Evolutionary conservation across 2,329 filamentous ascomycete species (phyloP).

Genomic region (Bretziella fagacearum): DNA sequence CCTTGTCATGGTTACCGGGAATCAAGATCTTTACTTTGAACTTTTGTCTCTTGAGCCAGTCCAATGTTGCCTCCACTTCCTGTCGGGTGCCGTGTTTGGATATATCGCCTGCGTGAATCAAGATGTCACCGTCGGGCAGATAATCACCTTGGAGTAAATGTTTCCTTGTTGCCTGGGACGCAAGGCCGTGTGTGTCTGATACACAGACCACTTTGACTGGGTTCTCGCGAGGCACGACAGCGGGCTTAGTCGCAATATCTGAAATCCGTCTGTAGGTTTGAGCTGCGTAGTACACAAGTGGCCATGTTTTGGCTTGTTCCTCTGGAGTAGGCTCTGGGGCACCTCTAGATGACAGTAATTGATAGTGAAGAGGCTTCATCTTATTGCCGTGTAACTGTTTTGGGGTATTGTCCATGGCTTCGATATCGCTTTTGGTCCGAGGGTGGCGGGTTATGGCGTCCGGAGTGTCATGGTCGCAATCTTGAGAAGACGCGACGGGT

Average conservation of each 20-base stretch:
- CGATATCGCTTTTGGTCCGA: neutral
- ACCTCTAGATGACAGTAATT: neutral
- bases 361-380: neutral
- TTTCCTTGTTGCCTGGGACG: neutral
- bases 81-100: slow-evolving; percentile 42
- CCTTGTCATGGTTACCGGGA: slow-evolving; percentile 30
- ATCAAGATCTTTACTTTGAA: slow-evolving; percentile 29
- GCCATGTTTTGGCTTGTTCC: no score
- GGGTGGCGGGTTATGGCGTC: neutral
- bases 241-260: no score
- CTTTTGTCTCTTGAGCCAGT: slow-evolving; percentile 35
- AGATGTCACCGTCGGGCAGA: slow-evolving; percentile 26
- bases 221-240: no score
- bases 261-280: no score
- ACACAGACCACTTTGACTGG: slow-evolving; percentile 24
- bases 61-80: slow-evolving; percentile 59
- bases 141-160: slow-evolving; percentile 17
- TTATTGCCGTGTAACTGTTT: neutral
- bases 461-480: no score
- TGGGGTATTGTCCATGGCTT: neutral
- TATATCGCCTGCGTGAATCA: slow-evolving; percentile 33
- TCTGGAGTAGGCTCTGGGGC: neutral
- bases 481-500: no score
- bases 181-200: slow-evolving; percentile 26
- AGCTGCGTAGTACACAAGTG: neutral